A percentile compares a stretch with the other conserved stretches of the same genome.
Evolutionary conservation across 2,329 filamentous ascomycete genomes (phyloP).

Genomic region (Pyrenophora graminea): DNA sequence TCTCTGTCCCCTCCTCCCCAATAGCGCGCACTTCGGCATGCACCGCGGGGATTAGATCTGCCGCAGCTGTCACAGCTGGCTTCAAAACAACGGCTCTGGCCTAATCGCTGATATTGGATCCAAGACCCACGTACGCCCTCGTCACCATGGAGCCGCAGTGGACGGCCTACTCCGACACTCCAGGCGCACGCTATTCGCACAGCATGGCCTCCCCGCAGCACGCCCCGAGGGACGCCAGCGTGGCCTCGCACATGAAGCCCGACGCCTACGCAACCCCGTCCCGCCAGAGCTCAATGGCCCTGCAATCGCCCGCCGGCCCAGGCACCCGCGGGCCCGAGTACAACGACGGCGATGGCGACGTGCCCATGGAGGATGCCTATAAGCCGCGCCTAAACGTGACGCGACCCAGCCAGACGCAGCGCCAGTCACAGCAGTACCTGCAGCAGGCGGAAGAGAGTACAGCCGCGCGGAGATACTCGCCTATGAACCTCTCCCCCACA

Average conservation of each 20-base stretch:
- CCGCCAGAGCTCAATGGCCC: constrained; percentile 44
- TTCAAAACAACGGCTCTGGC: too few species aligned
- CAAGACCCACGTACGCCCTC: constrained; percentile 9
- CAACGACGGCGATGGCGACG: constrained; percentile 47
- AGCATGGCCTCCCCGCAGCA: constrained; percentile 43
- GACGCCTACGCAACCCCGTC: constrained; percentile 44
- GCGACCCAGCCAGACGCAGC: constrained; percentile 73
- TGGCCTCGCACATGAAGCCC: constrained; percentile 41
- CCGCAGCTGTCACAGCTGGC: too few species aligned
- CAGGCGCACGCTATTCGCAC: constrained; percentile 44
- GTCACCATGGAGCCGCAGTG: constrained; percentile 47
- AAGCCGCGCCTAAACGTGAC: constrained; percentile 12
- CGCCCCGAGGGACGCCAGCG: constrained; percentile 35
- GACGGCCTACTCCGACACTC: constrained; percentile 43
- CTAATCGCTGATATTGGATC: not conserved
- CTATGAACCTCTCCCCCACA: constrained; percentile 88
- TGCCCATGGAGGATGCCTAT: constrained; percentile 15
- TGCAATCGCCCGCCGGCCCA: constrained; percentile 41
- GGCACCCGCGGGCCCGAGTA: constrained; percentile 42
- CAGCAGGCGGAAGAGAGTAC: constrained; percentile 71
- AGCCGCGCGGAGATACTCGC: constrained; percentile 89
- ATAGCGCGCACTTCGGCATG: constrained; percentile 41
- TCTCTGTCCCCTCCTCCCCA: not conserved
- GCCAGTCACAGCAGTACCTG: constrained; percentile 73
- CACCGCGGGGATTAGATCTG: constrained; percentile 28